Evolutionary conservation across 129 eudicot genomes (phyloP), one percentile per base, ranked within the genome.

Genomic region (Heracleum sosnowskyi): DNA sequence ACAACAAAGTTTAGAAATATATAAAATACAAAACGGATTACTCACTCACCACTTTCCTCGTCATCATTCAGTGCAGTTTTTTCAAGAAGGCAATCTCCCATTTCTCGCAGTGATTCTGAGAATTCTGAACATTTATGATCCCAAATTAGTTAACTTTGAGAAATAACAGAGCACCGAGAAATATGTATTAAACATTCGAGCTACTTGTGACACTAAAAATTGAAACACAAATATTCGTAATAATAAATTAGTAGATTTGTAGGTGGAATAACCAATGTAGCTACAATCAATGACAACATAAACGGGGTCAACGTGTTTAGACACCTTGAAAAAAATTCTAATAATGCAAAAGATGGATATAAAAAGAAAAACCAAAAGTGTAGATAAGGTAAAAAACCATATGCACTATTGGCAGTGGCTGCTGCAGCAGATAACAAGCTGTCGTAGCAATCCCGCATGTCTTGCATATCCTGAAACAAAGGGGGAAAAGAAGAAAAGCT

Each of bases 51-150:
- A 78, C 89, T 86, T 72, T 91, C 98, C 84, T 94, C 98, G 57
- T 91, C 97, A 37, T 94, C 98, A 77, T 81, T 94, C 28, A 88
- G 77, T 64, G 96, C 90, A 10, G 92, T 87, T 78, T 94, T 94
- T 79, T 90, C 96, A 71, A 94, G 93, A 91, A 93, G 96, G 80
- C 97, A 91, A 82, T 82, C 93, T 53, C 98, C 98, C 96, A 94
- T 91, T 82, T 91, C 97, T 80, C 81, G 71, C 37, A 94, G 79
- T 17, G 98, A 94, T 78, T 94, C 98, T 7, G 98, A 94, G 85
- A 94, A 91, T 84, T 94, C 98, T 94, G 93, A 76, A 85, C 76
- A 34, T 3, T 83, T 63, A 73, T 73, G 22, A 63, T 34, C 39
- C 79, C 62, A 45, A 73, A 81, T 84, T 77, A 89, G 80, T 42